phyloP scores from a whole-genome alignment of 2,329 filamentous ascomycete species.

The Sporothrix mexicana region DNA sequence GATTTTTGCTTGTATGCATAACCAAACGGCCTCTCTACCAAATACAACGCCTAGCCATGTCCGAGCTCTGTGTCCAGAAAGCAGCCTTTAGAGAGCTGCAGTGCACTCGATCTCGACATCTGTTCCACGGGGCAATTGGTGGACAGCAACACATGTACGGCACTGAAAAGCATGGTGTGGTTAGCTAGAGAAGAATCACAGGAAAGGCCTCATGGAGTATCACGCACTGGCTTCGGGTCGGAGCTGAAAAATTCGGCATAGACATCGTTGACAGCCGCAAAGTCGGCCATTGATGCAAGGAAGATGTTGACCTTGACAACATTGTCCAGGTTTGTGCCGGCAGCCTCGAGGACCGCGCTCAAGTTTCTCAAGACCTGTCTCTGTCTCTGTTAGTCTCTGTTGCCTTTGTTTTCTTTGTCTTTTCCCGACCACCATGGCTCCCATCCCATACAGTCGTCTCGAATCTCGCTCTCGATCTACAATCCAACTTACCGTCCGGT shows the following conservation, averaged over 20 bases:
- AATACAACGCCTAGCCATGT: too few species aligned
- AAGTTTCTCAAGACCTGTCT: constrained; percentile 65
- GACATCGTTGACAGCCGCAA: constrained; percentile 62
- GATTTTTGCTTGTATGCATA: too few species aligned
- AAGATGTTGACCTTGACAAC: constrained; percentile 72
- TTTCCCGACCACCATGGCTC: too few species aligned
- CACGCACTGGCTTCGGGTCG: constrained; percentile 54
- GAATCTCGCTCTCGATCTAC: neutral
- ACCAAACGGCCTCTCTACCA: too few species aligned
- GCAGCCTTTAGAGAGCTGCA: constrained; percentile 20
- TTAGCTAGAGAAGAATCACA: neutral
- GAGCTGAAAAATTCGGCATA: constrained; percentile 58
- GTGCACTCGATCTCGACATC: constrained; percentile 77
- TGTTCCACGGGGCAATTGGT: constrained; percentile 71
- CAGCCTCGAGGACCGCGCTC: constrained; percentile 62
- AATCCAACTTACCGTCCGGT: constrained; percentile 51
- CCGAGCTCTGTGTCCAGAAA: too few species aligned
- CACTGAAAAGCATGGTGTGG: constrained; percentile 43
- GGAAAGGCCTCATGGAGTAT: too few species aligned
- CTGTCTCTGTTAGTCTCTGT: constrained; percentile 43
- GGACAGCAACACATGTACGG: constrained; percentile 74
- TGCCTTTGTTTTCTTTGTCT: neutral
- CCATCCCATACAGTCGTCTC: too few species aligned
- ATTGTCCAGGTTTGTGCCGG: constrained; percentile 63
- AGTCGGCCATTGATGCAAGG: constrained; percentile 68